These are phyloP conservation scores for Hyphopichia burtonii DNA, from an alignment of 1,139 yeast species.

Conservation along the genomic window DNA sequence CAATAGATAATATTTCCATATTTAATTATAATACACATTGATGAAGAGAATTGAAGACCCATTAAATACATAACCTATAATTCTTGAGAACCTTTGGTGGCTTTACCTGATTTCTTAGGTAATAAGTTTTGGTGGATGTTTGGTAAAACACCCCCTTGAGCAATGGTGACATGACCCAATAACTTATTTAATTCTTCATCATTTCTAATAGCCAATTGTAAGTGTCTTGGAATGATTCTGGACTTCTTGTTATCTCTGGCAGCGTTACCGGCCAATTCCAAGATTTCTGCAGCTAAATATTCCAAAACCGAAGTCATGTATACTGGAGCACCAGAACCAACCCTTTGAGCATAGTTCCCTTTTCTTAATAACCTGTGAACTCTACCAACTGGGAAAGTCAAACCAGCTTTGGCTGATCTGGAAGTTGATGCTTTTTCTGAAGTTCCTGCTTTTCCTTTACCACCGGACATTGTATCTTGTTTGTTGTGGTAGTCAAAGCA, in stretches of 20 bases:
- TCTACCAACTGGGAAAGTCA: constrained; percentile 99
- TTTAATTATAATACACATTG: background rate
- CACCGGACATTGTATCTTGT: constrained; percentile 75
- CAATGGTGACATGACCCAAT: constrained; percentile 61
- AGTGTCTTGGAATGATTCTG: constrained; percentile 98
- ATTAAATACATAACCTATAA: constrained; percentile 41
- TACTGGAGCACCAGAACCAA: constrained; percentile 98
- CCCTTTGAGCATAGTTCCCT: constrained; percentile 99
- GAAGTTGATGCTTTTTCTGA: constrained; percentile 93
- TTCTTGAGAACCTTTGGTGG: constrained; percentile 78
- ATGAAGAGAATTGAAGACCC: background rate
- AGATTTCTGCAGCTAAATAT: constrained; percentile 94
- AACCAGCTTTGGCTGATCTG: constrained; percentile 97
- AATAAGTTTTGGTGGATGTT: constrained; percentile 93
- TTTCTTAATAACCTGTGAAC: constrained; percentile 95
- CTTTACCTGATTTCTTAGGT: constrained; percentile 86
- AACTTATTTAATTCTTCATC: constrained; percentile 95
- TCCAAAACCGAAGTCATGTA: constrained; percentile 95
- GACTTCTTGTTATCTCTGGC: constrained; percentile 98
- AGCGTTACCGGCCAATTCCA: constrained; percentile 98
- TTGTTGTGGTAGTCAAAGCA: constrained; percentile 1
- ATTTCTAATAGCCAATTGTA: constrained; percentile 97
- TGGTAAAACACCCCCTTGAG: constrained; percentile 98
- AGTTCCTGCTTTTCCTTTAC: constrained; percentile 97
- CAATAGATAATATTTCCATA: background rate